Evolutionary conservation across 768 basidiomycete species (phyloP), one percentile per base, ranked within the genome.

Genomic region (Hericium rajendrae): DNA sequence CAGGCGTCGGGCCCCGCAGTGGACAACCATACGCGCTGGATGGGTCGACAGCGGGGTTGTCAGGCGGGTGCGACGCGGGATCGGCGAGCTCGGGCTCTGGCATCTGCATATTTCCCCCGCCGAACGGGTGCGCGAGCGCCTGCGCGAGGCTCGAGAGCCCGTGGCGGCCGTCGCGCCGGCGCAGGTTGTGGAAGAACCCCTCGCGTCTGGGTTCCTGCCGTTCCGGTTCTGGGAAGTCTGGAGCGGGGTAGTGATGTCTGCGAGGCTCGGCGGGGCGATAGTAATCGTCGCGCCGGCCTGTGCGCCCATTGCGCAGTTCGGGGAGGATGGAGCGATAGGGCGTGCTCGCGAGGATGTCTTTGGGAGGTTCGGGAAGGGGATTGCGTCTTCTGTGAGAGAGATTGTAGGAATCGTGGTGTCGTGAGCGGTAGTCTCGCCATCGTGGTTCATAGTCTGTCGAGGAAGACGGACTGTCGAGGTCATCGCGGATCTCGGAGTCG

Each of bases 71-170:
- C 20, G 28, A 38, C 11, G 32, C 38, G 13, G 48, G 39, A 10
- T 32, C 43, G 16, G 49, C 46, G 16, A 11, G 4, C 12, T 58
- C 54, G 12, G 57, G n/a, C 11, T 48, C 57, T 3, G 62, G 60
- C 55, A 54, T 59, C 11, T 37, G 0, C 54, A 62, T 54, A n/a
- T 16, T 22, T 1, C 22, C 18, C 28, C 3, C 13, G 56, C 12
- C 18, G 18, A 32, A 15, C 49, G 55, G 6, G 22, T 2, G 22
- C 22, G 22, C 22, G 22, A 22, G 22, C 49, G 55, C 6, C 2
- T 2, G 22, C 22, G 22, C 22, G 22, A 22, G 22, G 2, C 22
- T 22, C 22, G 2, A 22, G 16, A 32, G 24, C 10, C 18, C 15
- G 24, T 18, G 49, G 49, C 15, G 24, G 15, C 24, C 24, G 20